A percentile compares a stretch with the other conserved stretches of the same genome.
Evolutionary conservation across 345 rosid genomes (phyloP).

Genomic region (Euclidium syriacum): DNA sequence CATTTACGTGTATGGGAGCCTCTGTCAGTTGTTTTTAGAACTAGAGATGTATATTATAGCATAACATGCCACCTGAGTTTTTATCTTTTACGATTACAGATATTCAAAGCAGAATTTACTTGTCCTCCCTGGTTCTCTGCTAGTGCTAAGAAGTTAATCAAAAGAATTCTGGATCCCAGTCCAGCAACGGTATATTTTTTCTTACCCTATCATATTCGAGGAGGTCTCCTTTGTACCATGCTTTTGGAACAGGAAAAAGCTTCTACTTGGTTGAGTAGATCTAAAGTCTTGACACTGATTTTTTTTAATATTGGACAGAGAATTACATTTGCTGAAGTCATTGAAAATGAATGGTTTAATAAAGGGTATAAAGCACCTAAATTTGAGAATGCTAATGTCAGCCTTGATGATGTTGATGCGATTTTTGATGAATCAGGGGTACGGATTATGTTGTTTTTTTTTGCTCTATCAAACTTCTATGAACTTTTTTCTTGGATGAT

Average conservation of each 20-base stretch:
- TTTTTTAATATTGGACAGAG: slow-evolving; percentile 52
- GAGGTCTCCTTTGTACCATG: neutral
- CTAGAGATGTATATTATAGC: neutral
- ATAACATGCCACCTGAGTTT: neutral
- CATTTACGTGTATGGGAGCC: slow-evolving; percentile 1
- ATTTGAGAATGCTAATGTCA: slow-evolving; percentile 73
- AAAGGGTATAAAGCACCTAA: slow-evolving; percentile 87
- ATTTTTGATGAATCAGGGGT: slow-evolving; percentile 77
- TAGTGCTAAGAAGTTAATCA: slow-evolving; percentile 85
- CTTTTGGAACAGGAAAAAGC: neutral
- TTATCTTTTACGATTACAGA: slow-evolving; percentile 43
- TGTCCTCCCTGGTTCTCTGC: slow-evolving; percentile 97
- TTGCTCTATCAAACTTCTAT: neutral
- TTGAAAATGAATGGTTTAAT: slow-evolving; percentile 96
- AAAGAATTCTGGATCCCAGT: slow-evolving; percentile 88
- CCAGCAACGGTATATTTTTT: slow-evolving; percentile 64
- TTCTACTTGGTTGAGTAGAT: neutral
- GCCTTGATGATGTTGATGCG: slow-evolving; percentile 80
- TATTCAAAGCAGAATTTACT: slow-evolving; percentile 82
- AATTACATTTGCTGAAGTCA: slow-evolving; percentile 69
- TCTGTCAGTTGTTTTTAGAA: neutral
- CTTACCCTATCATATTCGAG: neutral
- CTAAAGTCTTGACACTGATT: neutral
- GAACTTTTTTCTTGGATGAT: slow-evolving; percentile 5
- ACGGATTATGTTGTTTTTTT: slow-evolving; percentile 14